Evolutionary conservation across 129 eudicot genomes (phyloP), one percentile per base, ranked within the genome.

Genomic region (Scalesia atractyloides): DNA sequence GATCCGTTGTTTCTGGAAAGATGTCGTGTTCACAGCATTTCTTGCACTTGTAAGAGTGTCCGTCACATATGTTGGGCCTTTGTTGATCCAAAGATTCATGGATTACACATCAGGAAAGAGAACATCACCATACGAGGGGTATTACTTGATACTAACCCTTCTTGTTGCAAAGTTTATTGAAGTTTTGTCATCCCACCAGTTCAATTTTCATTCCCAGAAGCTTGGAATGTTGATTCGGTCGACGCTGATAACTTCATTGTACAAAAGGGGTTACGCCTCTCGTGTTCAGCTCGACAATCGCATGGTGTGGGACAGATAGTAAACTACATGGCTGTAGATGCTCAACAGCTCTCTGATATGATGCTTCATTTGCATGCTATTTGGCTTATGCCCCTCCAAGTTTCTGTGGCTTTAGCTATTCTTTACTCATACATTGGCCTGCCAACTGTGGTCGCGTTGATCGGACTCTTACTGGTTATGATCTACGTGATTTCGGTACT

Each of bases 311-410:
- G 98, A 10, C 98, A 87, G 46, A 93, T 93, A 57, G 98, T 93
- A 65, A 93, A 93, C 60, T 93, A 93, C 65, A 89, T 93, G 98
- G 98, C 90, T 36, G 96, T 93, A 10, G 98, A 93, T 87, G 96
- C 96, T 74, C 98, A 93, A 69, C 98, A 93, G 70, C 85, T 93
- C n/a, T 87, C 94, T 2, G 95, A 93, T 72, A 89, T 93, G 98
- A 93, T 93, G 95, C 83, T 85, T 59, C 98, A 89, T 63, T 74
- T 93, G 26, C 95, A 93, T 70, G 81, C 76, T 69, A 54, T 93
- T 37, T 93, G 98, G 98, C 73, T 85, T 10, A 82, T 89, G 96
- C 98, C 96, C 2, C 61, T 93, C 39, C 96, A 93, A 82, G 68
- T 89, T 11, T 11, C 76, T 1, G 82, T 89, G 30, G 88, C 96